phyloP scores from a whole-genome alignment of 305 asterid genomes.

The Fraxinus sp. region DNA sequence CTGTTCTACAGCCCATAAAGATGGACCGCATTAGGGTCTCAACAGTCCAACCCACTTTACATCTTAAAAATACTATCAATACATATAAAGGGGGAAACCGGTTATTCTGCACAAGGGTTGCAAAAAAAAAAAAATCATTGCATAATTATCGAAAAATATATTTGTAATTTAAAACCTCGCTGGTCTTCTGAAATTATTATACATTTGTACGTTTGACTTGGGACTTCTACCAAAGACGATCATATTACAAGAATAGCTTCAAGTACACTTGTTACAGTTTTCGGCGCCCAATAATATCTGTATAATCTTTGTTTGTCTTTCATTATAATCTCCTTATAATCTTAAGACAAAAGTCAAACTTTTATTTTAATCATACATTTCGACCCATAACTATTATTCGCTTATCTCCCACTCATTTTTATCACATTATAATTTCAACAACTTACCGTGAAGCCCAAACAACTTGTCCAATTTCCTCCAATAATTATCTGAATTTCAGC shows the following conservation, averaged over 20 bases:
- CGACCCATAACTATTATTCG: not conserved
- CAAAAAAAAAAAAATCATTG: not conserved
- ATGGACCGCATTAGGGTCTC: not conserved
- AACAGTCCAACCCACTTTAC: not conserved
- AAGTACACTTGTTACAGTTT: not conserved
- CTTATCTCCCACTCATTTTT: not conserved
- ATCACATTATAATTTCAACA: not conserved
- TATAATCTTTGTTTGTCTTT: not conserved
- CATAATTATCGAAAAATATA: not conserved
- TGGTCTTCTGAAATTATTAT: not conserved
- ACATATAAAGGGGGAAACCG: not conserved
- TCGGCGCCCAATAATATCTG: not conserved
- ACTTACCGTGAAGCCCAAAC: not conserved
- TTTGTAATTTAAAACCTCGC: not conserved
- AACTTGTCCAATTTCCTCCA: conserved; percentile 90
- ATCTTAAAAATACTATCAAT: not conserved
- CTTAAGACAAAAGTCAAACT: not conserved
- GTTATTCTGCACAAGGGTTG: not conserved
- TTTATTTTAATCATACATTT: not conserved
- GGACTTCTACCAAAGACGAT: not conserved
- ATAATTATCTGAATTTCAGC: conserved; percentile 87
- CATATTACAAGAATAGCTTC: no score
- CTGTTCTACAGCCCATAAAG: not conserved
- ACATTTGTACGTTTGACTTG: not conserved
- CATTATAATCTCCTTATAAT: not conserved